Base-by-base conservation (phyloP, 306 rosid species). In the Astragalus membranaceus region DNA sequence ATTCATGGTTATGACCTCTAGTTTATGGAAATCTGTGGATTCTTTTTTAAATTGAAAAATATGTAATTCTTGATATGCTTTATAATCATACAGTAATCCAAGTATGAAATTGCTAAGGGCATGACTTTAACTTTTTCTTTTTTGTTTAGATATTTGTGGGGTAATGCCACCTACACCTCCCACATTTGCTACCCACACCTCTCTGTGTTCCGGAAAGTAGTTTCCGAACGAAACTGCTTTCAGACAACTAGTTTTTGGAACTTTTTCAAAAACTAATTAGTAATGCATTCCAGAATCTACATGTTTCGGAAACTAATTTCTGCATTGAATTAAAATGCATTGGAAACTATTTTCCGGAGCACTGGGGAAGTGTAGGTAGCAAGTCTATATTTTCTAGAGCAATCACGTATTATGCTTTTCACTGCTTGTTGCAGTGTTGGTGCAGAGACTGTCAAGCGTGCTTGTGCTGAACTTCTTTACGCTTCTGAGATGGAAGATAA, bases 391-490 rank as follows among this genome's bases (percentile, higher is more conserved):
- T 26, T 26, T 26, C 30, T 26, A 26, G 30, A 26, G 30, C 30
- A 26, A 26, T 26, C 30, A 37, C 42, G n/a, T 55, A 54, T 13
- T 16, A 11, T 72, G 46, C 17, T 54, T 53, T 41, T 64, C 67
- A 6, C 59, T 68, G 37, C 42, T 60, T 35, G 37, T 53, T 58
- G 72, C 68, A 70, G 78, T 48, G 16, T 75, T 33, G 70, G 77
- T 69, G 80, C 78, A 16, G 67, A 69, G 69, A 7, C 23, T 63
- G 75, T 70, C 39, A 57, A 17, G 43, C 17, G 41, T 39, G 77
- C 66, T 50, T 80, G 77, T 69, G 58, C n/a, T 41, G 44, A 70
- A 7, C 78, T 80, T 44, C 48, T 75, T 58, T 16, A 1, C 2
- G 75, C 78, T 64, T 70, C 48, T 35, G 55, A 51, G 51, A 36